phyloP scores from a whole-genome alignment of 345 rosid species.

The Pseudoturritis turrita region DNA sequence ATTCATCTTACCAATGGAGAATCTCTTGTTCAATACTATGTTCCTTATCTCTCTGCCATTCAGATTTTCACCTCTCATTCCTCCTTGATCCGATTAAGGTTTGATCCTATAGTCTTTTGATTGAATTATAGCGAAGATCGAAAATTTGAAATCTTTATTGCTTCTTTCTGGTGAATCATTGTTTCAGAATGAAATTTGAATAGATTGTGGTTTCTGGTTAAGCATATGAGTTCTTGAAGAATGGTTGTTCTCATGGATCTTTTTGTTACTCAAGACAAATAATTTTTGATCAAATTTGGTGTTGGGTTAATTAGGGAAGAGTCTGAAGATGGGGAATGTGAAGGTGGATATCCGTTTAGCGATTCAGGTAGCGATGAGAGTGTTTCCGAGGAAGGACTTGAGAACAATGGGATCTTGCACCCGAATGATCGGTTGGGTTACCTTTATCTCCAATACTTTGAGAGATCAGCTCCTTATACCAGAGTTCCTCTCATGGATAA shows the following conservation, averaged over 20 bases:
- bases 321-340: slow-evolving; percentile 62
- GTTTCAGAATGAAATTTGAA: not conserved
- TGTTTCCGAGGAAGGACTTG: slow-evolving; percentile 82
- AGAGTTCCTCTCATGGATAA: slow-evolving; percentile 98
- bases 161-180: not conserved
- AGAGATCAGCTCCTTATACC: slow-evolving; percentile 82
- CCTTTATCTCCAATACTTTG: slow-evolving; percentile 77
- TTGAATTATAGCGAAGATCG: not conserved
- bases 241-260: not conserved
- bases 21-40: slow-evolving; percentile 84
- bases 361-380: slow-evolving; percentile 87
- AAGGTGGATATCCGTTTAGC: slow-evolving; percentile 67
- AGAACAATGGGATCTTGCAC: slow-evolving; percentile 57
- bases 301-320: slow-evolving; percentile 59
- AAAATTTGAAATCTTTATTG: not conserved
- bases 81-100: slow-evolving; percentile 64
- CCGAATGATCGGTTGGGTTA: slow-evolving; percentile 68
- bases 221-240: not conserved
- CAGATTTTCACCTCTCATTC: slow-evolving; percentile 86
- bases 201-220: not conserved
- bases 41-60: slow-evolving; percentile 92
- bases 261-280: not conserved
- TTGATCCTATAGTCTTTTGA: not conserved
- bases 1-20: slow-evolving; percentile 46
- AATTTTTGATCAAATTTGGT: not conserved